Evolutionary conservation across 192 early-diverging fungal genomes (phyloP), one percentile per base, ranked within the genome.

Genomic region (Backusella tarrabulga): DNA sequence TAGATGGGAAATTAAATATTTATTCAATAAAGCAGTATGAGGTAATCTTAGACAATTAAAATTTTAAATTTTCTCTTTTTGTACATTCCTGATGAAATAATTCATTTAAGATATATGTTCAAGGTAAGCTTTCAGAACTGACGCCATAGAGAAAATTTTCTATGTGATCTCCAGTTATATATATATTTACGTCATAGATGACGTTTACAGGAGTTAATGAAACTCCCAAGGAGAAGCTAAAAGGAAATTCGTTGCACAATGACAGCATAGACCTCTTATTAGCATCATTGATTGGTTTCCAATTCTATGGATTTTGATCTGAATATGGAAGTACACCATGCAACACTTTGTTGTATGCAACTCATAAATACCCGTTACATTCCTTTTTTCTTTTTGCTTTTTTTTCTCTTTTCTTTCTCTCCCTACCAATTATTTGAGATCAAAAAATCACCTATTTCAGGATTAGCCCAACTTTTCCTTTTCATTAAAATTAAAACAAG

Each of bases 301-400:
- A 72, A 72, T 72, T 72, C 29, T 15, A 41, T 72, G 71, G 71
- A 26, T 44, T 44, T 19, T 26, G 19, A 41, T 44, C 71, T 72
- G 71, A 72, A 72, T 50, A 50, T 44, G 44, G 40, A 71, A 71
- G 41, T 71, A 50, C 26, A 15, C 68, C 68, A 69, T 69, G 68
- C 68, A 69, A 60, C 23, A 26, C 23, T 23, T 69, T 21, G 19
- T 11, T 21, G 34, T 38, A 21, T 69, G 34, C 21, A 38, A 26
- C 26, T 71, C 29, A 71, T 41, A 71, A 41, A 46, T 34, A 71
- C 70, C 70, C 23, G 38, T 71, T 71, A 46, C 26, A 71, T 71
- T 46, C 26, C 41, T 38, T 50, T 72, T 71, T 41, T 71, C 17
- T 68, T 34, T n/a, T 19, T 19, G 11, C 15, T 35, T 68, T 35